phyloP scores from a whole-genome alignment of 257 asterid species.

The Datura wrightii region DNA sequence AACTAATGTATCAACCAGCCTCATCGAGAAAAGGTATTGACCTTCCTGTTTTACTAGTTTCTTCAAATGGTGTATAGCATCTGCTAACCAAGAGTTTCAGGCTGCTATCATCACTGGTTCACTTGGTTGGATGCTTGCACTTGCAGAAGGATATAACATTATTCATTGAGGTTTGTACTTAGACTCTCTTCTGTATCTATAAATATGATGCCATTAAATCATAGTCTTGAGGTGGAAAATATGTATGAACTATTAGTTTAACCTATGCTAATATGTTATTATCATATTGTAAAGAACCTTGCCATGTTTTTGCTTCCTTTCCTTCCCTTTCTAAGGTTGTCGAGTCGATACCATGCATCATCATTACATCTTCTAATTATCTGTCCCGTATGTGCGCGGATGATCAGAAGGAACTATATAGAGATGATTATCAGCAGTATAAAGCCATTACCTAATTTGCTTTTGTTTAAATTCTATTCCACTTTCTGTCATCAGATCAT shows the following conservation, averaged over 20 bases:
- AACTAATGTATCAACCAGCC: constrained; percentile 41
- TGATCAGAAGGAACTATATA: background rate
- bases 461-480: constrained; percentile 6
- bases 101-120: constrained; percentile 55
- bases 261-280: background rate
- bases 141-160: constrained; percentile 56
- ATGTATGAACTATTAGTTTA: background rate
- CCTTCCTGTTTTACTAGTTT: constrained; percentile 1
- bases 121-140: constrained; percentile 57
- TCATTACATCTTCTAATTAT: background rate
- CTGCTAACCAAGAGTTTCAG: constrained; percentile 52
- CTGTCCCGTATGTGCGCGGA: background rate
- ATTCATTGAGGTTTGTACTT: constrained; percentile 58
- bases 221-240: background rate
- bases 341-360: background rate
- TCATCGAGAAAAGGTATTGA: constrained; percentile 51
- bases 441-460: background rate
- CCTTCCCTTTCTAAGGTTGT: background rate
- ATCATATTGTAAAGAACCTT: background rate
- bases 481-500: constrained; percentile 48
- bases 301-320: background rate
- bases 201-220: background rate
- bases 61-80: constrained; percentile 18
- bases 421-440: background rate
- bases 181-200: constrained; percentile 12